Evolutionary conservation across 2,329 filamentous ascomycete genomes (phyloP).

Genomic region (Fusarium nurragi): DNA sequence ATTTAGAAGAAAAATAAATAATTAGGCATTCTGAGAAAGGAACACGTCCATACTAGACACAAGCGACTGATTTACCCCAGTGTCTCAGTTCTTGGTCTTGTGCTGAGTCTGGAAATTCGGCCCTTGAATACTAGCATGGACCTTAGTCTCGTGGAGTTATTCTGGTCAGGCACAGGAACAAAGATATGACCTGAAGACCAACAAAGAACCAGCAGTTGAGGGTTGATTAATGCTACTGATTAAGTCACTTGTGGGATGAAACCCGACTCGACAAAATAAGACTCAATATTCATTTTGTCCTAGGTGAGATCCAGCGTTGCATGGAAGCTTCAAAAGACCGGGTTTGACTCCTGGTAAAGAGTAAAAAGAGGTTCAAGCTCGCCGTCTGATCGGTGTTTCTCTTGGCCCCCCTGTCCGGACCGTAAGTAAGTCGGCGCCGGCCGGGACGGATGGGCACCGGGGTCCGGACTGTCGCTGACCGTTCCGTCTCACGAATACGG

Average conservation of each 20-base stretch:
- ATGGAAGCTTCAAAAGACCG: not conserved
- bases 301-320: too few relatives aligned
- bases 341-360: too few relatives aligned
- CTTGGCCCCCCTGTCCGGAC: slow-evolving; percentile 18
- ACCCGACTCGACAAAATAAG: too few relatives aligned
- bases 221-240: too few relatives aligned
- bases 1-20: not conserved
- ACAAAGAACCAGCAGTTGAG: too few relatives aligned
- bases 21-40: not conserved
- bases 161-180: not conserved
- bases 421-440: slow-evolving; percentile 20
- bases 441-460: slow-evolving; percentile 18
- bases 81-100: slow-evolving; percentile 8
- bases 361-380: too few relatives aligned
- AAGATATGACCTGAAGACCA: not conserved
- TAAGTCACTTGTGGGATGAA: too few relatives aligned
- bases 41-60: not conserved
- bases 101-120: not conserved
- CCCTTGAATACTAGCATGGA: not conserved
- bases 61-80: not conserved
- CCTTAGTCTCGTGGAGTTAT: not conserved
- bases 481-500: slow-evolving; percentile 39
- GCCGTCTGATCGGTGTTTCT: not conserved
- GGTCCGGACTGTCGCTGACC: slow-evolving; percentile 2
- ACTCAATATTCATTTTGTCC: not conserved